Evolutionary conservation across 2,329 filamentous ascomycete species (phyloP), one percentile per base, ranked within the genome.

Genomic region (Emergomyces orientalis): DNA sequence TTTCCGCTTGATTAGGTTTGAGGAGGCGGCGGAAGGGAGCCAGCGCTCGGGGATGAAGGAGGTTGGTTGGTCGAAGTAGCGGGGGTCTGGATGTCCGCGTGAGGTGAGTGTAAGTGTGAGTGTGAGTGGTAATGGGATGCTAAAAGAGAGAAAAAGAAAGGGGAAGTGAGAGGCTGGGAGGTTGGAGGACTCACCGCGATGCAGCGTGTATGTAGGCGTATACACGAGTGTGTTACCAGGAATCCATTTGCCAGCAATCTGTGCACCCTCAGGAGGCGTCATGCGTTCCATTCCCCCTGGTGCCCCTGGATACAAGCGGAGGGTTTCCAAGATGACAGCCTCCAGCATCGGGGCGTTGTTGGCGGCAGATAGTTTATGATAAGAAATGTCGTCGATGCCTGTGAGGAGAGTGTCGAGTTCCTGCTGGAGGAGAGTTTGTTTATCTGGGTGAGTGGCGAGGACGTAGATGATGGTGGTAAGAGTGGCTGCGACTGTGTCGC

Each of bases 401-500:
- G 72, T 70, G 27, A 75, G 67, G 25, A 66, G 63, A 27, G 61
- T 61, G 59, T 75, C 71, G 17, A 77, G 57, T 11, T 71, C 63
- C 0, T 51, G 25, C 55, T 72, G 73, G 1, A 78, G 66, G 47
- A 71, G 73, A 6, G 65, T 62, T 30, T 69, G 67, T 32, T 69
- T 67, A 4, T 62, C 54, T 5, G 73, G 74, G 58, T 71, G 60
- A 54, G 69, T 71, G 14, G 71, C 68, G 9, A 77, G 66, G 63
- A 69, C 71, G 64, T 69, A 76, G 22, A 77, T 67, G 3, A 67
- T 60, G n/a, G 65, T 54, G 3, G 72, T 69, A 3, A 76, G 65
- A 1, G 71, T 70, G 7, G 68, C 67, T 0, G 72, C 71, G 3
- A 68, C 73, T 17, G 74, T 78, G 41, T 77, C 75, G 57, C 74